phyloP scores from a whole-genome alignment of 192 early-diverging fungal species.

The Dimargaris verticillata region DNA sequence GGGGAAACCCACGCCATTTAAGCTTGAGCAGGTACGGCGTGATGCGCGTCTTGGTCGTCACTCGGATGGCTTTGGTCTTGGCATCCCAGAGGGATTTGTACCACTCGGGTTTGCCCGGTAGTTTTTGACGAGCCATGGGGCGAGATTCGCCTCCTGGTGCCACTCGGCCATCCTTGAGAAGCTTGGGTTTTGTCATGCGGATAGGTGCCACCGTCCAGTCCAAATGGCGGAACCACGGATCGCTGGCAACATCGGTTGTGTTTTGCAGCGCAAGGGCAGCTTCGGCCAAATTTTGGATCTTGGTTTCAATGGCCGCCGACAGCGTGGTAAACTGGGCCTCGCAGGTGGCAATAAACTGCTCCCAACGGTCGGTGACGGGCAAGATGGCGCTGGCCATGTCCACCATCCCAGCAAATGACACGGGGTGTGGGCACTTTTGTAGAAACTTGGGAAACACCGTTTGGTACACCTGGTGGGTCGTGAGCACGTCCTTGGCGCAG shows the following conservation, averaged over 20 bases:
- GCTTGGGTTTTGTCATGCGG: conserved; percentile 25
- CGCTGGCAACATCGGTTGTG: conserved; percentile 21
- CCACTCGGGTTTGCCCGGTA: conserved; percentile 58
- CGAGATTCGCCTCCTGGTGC: conserved; percentile 30
- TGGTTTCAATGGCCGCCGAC: conserved; percentile 28
- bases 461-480: conserved; percentile 57
- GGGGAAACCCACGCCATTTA: conserved; percentile 65
- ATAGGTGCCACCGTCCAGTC: conserved; percentile 46
- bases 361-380: conserved; percentile 67
- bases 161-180: conserved; percentile 19
- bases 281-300: conserved; percentile 26
- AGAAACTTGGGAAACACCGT: conserved; percentile 50
- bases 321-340: conserved; percentile 36
- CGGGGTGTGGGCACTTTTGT: conserved; percentile 81
- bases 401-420: conserved; percentile 79
- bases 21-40: conserved; percentile 70
- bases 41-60: conserved; percentile 52
- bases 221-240: conserved; percentile 70
- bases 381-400: conserved; percentile 77
- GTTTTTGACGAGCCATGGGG: conserved; percentile 18
- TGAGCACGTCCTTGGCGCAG: conserved; percentile 72
- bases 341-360: conserved; percentile 40
- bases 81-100: conserved; percentile 61
- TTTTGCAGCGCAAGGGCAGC: conserved; percentile 21
- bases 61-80: conserved; percentile 33